Conservation (phyloP, 2,329 filamentous ascomycete genomes). For the Myriosclerotinia duriaeana region DNA sequence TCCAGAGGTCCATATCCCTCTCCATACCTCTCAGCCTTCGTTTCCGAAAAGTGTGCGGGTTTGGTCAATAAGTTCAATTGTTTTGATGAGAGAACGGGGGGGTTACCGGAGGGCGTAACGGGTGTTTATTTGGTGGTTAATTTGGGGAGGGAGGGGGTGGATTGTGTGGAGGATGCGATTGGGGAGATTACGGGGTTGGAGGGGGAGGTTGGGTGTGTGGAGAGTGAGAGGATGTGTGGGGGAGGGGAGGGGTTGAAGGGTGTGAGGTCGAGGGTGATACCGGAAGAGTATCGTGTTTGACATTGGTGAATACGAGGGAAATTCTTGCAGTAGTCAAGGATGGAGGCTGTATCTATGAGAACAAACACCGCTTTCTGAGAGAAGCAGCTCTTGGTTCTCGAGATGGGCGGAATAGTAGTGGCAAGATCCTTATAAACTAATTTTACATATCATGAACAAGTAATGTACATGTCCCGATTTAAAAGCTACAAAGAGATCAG, state of each 20-base stretch:
- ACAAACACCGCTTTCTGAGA: no score
- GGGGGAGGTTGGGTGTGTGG: not conserved
- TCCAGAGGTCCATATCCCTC: not conserved
- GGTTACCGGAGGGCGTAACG: rapidly evolving
- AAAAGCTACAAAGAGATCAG: no score
- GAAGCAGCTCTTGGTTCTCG: no score
- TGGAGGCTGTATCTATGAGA: not conserved
- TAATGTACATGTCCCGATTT: no score
- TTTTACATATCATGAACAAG: no score
- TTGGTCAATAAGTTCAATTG: not conserved
- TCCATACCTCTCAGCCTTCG: not conserved
- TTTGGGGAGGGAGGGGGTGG: not conserved
- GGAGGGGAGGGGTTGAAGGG: no score
- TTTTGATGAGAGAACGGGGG: not conserved
- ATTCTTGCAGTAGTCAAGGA: not conserved
- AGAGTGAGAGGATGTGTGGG: not conserved
- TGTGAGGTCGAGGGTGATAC: not conserved
- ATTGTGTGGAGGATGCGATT: not conserved
- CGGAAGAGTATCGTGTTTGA: no score
- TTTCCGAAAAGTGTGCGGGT: not conserved
- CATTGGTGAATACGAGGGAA: no score
- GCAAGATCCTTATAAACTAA: no score
- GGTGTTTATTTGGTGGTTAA: not conserved
- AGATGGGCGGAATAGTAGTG: no score
- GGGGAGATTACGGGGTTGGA: not conserved